Base-by-base conservation (phyloP, 176 grass and related monocot genomes). In the Panicum miliaceum region DNA sequence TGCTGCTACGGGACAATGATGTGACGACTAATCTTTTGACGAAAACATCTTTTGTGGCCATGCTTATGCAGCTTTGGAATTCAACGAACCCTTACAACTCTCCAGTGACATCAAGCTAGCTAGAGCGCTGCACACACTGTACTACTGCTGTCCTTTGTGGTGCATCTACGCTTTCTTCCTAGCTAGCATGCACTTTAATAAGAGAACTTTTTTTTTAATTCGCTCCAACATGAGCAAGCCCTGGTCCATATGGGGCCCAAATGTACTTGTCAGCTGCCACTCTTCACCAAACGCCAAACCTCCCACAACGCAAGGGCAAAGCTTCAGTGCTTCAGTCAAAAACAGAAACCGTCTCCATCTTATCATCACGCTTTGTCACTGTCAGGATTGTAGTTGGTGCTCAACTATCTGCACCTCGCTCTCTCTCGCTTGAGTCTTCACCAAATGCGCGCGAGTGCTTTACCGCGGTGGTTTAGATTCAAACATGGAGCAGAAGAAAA, bases 341-440 rank as follows among this genome's bases (percentile, higher is more conserved):
- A 68, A 18, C 7, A 14, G 51, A 51, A 29, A 79, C 14, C 25
- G 69, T 89, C 82, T 41, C 76, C 61, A 85, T 89, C 82, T 85
- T 81, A 89, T 81, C 87, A 79, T 50, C 64, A 22, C 38, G 71
- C 59, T 74, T 81, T 89, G 72, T 60, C 79, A 57, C 64, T 79
- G 35, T 78, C 74, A 78, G 42, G 50, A 79, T 66, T 25, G 69
- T 62, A 73, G 87, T 69, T 81, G 68, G 68, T 68, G 47, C 60
- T 68, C 74, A 84, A 88, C 81, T 37, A 48, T 41, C 40, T 71
- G 13, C 73, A 37, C 34, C 8, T 32, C 1, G 29, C 29, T 19
- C 11, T 41, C 45, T 64, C 76, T n/a, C n/a, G n/a, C n/a, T 84
- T 68, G 76, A 61, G 45, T 43, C 82, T 85, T 89, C 82, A 89